Conservation (phyloP, 2,329 filamentous ascomycete species). For the Gaeumannomyces sp. region DNA sequence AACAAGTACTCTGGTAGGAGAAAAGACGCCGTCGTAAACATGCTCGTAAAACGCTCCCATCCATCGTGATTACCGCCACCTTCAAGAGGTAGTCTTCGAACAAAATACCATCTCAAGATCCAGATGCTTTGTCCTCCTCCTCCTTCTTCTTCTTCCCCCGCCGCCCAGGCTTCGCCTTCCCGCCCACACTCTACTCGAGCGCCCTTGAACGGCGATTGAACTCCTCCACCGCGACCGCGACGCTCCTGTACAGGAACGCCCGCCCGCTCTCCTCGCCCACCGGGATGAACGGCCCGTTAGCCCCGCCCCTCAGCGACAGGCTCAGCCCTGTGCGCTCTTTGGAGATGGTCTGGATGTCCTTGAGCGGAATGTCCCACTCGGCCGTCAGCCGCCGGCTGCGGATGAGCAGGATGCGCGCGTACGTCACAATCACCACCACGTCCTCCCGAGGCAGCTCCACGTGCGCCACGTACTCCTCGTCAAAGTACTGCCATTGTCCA, state of each 20-base stretch:
- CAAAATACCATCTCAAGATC: background rate
- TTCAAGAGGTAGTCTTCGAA: background rate
- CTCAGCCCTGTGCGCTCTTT: slow-evolving; percentile 95
- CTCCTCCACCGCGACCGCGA: slow-evolving; percentile 60
- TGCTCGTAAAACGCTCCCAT: background rate
- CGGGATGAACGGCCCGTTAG: slow-evolving; percentile 90
- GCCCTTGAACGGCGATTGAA: slow-evolving; percentile 57
- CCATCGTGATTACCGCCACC: background rate
- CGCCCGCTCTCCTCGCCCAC: slow-evolving; percentile 78
- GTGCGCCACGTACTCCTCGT: slow-evolving; percentile 95
- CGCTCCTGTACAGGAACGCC: slow-evolving; percentile 58
- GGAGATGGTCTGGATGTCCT: slow-evolving; percentile 92
- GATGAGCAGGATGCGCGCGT: slow-evolving; percentile 81
- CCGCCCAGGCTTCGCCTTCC: background rate
- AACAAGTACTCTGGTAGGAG: background rate
- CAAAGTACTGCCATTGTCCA: slow-evolving; percentile 96
- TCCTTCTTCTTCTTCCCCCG: background rate
- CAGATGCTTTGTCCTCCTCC: background rate
- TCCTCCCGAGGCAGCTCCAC: slow-evolving; percentile 85
- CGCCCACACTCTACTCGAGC: slow-evolving; percentile 24
- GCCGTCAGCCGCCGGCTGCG: slow-evolving; percentile 76
- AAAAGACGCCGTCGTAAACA: background rate
- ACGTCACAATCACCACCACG: slow-evolving; percentile 85
- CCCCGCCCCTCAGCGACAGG: slow-evolving; percentile 79
- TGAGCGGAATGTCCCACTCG: slow-evolving; percentile 94